Base-by-base conservation (phyloP, 257 asterid genomes). In the Galeopsis tetrahit region DNA sequence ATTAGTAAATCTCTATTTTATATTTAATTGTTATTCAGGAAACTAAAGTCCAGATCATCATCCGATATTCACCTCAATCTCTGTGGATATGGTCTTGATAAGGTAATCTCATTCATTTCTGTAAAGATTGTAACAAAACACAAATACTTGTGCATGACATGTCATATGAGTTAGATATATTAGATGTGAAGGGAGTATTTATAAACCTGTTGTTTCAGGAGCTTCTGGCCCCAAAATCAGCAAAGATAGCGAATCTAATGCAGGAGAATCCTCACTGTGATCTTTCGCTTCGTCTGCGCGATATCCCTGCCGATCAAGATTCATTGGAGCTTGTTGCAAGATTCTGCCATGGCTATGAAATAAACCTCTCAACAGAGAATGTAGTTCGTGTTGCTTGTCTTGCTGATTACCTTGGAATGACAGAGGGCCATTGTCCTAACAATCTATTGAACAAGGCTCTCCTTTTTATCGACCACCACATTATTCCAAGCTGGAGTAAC, bases 341-440 rank as follows among this genome's bases (percentile, higher is more conserved):
- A 70, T 94, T 91, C 85, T 94, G 97, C 76, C 90, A 89, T 52
- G 97, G 97, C 49, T 89, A 36, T 21, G 83, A 83, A 3, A 42
- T 87, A 72, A 67, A 57, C 43, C 78, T 94, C 4, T 77, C 92
- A 1, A 40, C 89, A 2, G 88, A 90, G 51, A 91, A 94, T 71
- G 85, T 82, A 0, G 73, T 88, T 10, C 86, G 78, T 2, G 84
- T 94, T 0, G 82, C 87, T 11, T 85, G 93, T 52, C 71, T 87
- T 1, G 90, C 99, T 14, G 72, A 89, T 34, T 81, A 85, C 82
- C 94, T 94, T 0, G 95, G 82, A 7, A 94, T 94, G 99, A 85
- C 93, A 0, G 97, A 91, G 7, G 66, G 36, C 5, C 90, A 89
- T 32, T 73, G 83, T 79, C 65, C 77, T 1, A 82, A 87, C 72